Conservation (phyloP, 495 filamentous ascomycete genomes). For the Neurospora sp. region DNA sequence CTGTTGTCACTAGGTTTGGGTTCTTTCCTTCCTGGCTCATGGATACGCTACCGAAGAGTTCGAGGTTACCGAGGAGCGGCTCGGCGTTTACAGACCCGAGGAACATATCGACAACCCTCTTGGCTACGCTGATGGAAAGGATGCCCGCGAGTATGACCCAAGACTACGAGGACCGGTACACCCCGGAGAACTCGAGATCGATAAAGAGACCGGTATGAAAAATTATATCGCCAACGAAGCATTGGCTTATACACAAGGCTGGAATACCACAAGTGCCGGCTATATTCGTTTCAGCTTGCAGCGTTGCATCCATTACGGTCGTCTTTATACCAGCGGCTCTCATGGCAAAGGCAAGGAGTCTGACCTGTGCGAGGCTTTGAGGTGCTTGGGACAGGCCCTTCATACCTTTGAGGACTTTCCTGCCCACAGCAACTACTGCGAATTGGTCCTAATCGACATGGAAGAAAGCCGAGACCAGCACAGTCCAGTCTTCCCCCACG, state of each 20-base stretch:
- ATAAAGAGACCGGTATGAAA: conserved; percentile 86
- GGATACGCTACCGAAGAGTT: conserved; percentile 97
- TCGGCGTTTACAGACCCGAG: conserved; percentile 89
- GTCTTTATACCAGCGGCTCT: conserved; percentile 69
- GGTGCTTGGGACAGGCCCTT: conserved; percentile 77
- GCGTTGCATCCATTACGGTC: conserved; percentile 80
- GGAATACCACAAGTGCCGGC: conserved; percentile 72
- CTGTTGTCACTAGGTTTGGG: conserved; percentile 46
- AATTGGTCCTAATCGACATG: conserved; percentile 77
- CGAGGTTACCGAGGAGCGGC: conserved; percentile 83
- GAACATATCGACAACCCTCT: conserved; percentile 92
- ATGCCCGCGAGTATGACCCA: conserved; percentile 77
- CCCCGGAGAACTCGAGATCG: conserved; percentile 69
- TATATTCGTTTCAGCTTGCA: conserved; percentile 80
- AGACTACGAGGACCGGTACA: conserved; percentile 70
- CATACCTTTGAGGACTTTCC: conserved; percentile 95
- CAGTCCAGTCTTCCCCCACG: too few relatives aligned
- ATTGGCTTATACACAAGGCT: too few relatives aligned
- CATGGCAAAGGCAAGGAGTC: conserved; percentile 58
- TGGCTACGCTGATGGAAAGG: conserved; percentile 79
- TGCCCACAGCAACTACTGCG: conserved; percentile 90
- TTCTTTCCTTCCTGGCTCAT: conserved; percentile 84
- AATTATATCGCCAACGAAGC: conserved; percentile 99
- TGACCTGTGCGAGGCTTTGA: conserved; percentile 82
- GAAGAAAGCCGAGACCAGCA: too few relatives aligned